Evolutionary conservation across 2,329 filamentous ascomycete species (phyloP), one percentile per base, ranked within the genome.

Genomic region (Diaporthe nobilis): DNA sequence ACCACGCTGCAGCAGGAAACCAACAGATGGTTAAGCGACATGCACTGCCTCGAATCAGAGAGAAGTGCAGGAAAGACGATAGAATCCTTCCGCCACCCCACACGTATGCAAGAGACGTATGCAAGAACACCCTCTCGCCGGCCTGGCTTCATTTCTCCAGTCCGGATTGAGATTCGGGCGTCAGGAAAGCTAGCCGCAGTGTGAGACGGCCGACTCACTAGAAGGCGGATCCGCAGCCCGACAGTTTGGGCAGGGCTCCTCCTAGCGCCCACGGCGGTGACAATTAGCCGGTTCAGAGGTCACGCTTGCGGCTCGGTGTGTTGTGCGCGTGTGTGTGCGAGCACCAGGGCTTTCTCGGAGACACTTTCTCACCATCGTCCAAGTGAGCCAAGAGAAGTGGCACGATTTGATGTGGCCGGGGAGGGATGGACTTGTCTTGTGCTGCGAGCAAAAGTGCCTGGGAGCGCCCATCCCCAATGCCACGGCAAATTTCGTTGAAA

Each of bases 401-500:
- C 47, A 70, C 49, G 65, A 42, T 28, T 70, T 70, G 49, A 28
- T 55, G 49, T 42, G 49, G 34, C 49, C n/a, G 22, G 65, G 34
- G 22, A 31, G 65, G 42, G 22, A 68, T 12, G n/a, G 31, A 20
- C 47, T 67, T 12, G 47, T 65, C 44, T 31, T 68, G 31, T 68
- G 44, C 34, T n/a, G 31, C 25, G 42, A 28, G 61, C 61, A 67
- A n/a, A n/a, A 67, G 28, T 22, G 39, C 17, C 58, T 63, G 25
- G 25, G 25, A 49, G 61, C 31, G 42, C 6, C 42, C 42, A 42
- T 28, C 65, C 34, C 49, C 15, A 55, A 9, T 39, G 47, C 42
- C 65, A 70, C n/a, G 65, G 65, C 49, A 70, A 42, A 70, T 70
- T 70, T 70, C 65, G 65, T 70, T 39, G 65, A 55, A 22, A 70